Evolutionary conservation across 2,329 filamentous ascomycete species (phyloP), one percentile per base, ranked within the genome.

Genomic region (Scopulariopsis brevicaulis): DNA sequence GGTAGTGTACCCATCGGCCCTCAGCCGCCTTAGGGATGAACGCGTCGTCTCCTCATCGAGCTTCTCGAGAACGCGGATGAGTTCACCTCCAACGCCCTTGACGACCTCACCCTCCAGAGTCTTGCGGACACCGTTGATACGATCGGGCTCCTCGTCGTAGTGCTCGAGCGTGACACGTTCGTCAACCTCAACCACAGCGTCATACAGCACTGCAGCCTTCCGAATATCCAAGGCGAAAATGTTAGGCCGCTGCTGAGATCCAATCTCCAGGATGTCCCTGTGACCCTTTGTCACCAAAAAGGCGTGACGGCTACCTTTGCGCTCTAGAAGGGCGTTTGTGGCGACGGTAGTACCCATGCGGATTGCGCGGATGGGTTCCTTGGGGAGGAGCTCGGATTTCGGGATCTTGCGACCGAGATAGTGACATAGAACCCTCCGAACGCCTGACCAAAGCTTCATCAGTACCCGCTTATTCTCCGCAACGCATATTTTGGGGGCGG

Each of bases 311-410:
- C 96, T 90, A 53, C 92, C 92, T 70, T 96, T 96, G 59, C 92
- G 79, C 71, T 96, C 92, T 2, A 96, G 78, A 58, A 96, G 73
- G 0, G 92, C 92, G 70, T 96, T 96, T 0, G 92, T 96, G 10
- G 92, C 92, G 14, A 96, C 91, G 0, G 92, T 96, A 1, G 92
- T 96, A 51, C 92, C 92, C 92, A 96, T 96, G 54, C 92, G 86
- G 68, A 96, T 96, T 58, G 88, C 91, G 64, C 94, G 89, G 64
- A 96, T 95, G 66, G 85, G 75, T n/a, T 84, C 82, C 1, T 90
- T 96, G 69, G 96, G 90, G 10, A 96, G 75, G 1, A 87, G 76
- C 68, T 91, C 77, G 32, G 90, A 90, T 54, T 91, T 84, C 3
- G 89, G 89, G 52, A 94, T 91, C 4, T 93, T 85, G 59, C 80